Evolutionary conservation across 2,329 filamentous ascomycete species (phyloP), one percentile per base, ranked within the genome.

Genomic region (Taxawa tesnikishii): DNA sequence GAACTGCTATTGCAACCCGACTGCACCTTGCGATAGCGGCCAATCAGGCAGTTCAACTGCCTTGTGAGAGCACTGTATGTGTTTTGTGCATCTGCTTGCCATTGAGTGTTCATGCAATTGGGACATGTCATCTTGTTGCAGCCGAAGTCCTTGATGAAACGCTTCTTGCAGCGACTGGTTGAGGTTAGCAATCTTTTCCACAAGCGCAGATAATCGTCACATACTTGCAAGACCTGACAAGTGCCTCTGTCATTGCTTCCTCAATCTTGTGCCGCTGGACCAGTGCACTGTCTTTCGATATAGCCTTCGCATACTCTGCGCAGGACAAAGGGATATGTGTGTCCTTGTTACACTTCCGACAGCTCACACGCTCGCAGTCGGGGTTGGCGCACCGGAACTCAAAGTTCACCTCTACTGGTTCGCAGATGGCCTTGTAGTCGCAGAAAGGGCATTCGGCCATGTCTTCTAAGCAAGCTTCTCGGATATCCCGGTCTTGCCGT

Each of bases 61-160:
- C n/a, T n/a, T n/a, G n/a, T n/a, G n/a, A n/a, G n/a, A n/a, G n/a
- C n/a, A n/a, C n/a, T n/a, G n/a, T n/a, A n/a, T n/a, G n/a, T n/a
- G n/a, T n/a, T n/a, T n/a, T n/a, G 8, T 23, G 19, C 8, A 23
- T 8, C 8, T 8, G 19, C 19, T 23, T 23, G n/a, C 19, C 71
- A 76, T 53, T 75, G 70, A 6, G 59, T 37, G 26, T 65, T 64
- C 3, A 45, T 38, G 43, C 71, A 76, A n/a, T 67, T 66, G 0
- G 70, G 62, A 51, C 84, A 93, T 0, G 54, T 67, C 70, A 93
- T 83, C 56, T 87, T 87, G 58, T 92, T 92, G 59, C 84, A 93
- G 3, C 84, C 84, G 18, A 61, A 52, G 21, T 77, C 70, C 49
- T 92, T 93, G 51, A 92, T 69, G 45, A 88, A 90, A 0, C 76